phyloP scores from a whole-genome alignment of 768 basidiomycete genomes.

The Kwoniella bestiolae region DNA sequence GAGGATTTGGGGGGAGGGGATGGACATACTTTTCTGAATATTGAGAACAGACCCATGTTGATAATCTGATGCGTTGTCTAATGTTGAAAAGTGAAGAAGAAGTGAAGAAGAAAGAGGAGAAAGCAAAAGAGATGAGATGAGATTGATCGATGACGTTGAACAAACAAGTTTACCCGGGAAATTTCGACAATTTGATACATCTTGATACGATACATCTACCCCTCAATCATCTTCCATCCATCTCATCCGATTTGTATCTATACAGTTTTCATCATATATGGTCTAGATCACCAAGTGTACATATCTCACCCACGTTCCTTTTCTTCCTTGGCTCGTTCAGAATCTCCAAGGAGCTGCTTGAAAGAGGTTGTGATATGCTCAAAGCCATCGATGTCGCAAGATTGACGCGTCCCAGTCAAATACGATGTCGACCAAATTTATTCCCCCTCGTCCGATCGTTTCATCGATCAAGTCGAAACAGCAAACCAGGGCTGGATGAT shows the following conservation, averaged over 20 bases:
- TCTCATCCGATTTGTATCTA: not conserved
- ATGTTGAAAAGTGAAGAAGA: not conserved
- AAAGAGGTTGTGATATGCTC: slow-evolving; percentile 9
- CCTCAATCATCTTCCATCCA: not conserved
- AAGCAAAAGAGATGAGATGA: not conserved
- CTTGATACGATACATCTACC: slow-evolving; percentile 1
- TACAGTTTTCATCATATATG: no score
- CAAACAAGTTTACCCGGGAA: slow-evolving; percentile 2
- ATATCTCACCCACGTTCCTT: no score
- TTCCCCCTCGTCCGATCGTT: slow-evolving; percentile 7
- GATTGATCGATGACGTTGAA: slow-evolving; percentile 9
- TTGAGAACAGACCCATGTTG: slow-evolving; percentile 49
- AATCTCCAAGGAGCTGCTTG: not conserved
- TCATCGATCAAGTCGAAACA: not conserved
- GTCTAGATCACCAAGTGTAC: no score
- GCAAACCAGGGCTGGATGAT: not conserved
- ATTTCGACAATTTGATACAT: not conserved
- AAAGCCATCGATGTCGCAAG: slow-evolving; percentile 27
- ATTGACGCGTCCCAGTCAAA: slow-evolving; percentile 34
- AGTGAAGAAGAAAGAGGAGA: not conserved
- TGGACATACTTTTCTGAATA: slow-evolving; percentile 39
- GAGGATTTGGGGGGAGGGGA: not conserved
- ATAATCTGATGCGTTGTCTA: not conserved
- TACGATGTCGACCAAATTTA: slow-evolving; percentile 32
- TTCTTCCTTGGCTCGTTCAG: no score